Evolutionary conservation across 2,329 filamentous ascomycete genomes (phyloP), one percentile per base, ranked within the genome.

Genomic region (Colletotrichum limetticola): DNA sequence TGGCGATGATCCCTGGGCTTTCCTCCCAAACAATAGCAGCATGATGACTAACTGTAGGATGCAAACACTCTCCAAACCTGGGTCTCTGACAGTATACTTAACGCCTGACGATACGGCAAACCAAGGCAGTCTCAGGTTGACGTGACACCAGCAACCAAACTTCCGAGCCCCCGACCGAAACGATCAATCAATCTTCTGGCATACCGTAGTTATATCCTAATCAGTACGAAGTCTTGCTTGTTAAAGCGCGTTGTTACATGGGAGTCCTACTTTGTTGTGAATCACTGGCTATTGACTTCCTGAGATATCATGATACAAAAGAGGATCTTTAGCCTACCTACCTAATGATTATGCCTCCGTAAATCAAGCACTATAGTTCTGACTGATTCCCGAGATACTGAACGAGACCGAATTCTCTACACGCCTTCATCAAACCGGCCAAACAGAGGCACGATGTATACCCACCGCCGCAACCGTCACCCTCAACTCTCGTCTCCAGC

Each of bases 391-490:
- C 28, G 3, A 2, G 8, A 3, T 14, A 19, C 12, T n/a, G 12
- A 28, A n/a, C 35, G 24, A 11, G n/a, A 9, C 37, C 16, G 12
- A 2, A 12, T n/a, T 1, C 8, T 22, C 24, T 42, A 26, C 7
- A 22, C 8, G 19, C 19, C 19, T n/a, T 4, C 8, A 22, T 49
- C 19, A 11, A 49, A 49, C 5, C n/a, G 52, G 28, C 14, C 26
- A 53, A 9, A 24, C 7, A n/a, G 26, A 28, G 12, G 26, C 5
- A 24, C 5, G 12, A 66, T 60, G 66, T 30, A 56, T 26, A 14
- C 37, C 16, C 70, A 70, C 35, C 66, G 60, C n/a, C 66, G 70
- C 26, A 70, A 70, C 56, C 66, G 70, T 28, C 70, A 70, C 22
- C 55, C 26, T 11, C 66, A 56, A 16, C 66, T 70, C 16, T 64